Evolutionary conservation across 768 basidiomycete species (phyloP), one percentile per base, ranked within the genome.

Genomic region (Phanerodontia chrysosporium): DNA sequence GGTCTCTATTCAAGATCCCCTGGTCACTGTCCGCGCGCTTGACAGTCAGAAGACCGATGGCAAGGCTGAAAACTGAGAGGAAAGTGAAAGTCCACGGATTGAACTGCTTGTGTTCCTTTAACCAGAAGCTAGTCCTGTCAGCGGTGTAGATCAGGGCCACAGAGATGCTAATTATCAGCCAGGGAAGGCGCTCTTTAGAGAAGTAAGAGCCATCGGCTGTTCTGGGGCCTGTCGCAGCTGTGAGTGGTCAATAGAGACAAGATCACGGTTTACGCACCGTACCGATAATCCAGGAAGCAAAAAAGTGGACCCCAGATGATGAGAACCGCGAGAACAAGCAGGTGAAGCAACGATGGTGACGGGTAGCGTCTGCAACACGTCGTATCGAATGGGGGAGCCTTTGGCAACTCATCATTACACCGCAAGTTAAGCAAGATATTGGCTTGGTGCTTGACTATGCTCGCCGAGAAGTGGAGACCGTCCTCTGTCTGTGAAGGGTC

Each of bases 21-120:
- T 89, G 73, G 67, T 97, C 92, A 66, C 88, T 92, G 63, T 92
- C 91, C 18, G 80, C 80, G 21, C 81, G 81, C 68, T 84, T 86
- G 62, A 91, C 72, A 1, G 86, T 90, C 10, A 70, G 72, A 48
- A 92, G 65, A 3, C 93, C 94, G 21, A 78, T 72, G 9, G 64
- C 74, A 27, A 95, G 73, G 27, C 78, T 73, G 24, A 72, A 63
- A n/a, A 88, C 21, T 64, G 73, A 79, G n/a, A 92, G 75, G 68
- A 81, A 74, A 2, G 74, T 75, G 67, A 95, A 95, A 13, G 80
- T 79, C 81, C 82, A 83, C 1, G 85, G 70, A 69, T 85, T 78
- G 67, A 86, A 95, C 55, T 87, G 82, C 67, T 96, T 97, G 66
- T 95, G 89, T 68, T 94, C 92, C 69, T 95, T 95, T 55, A 89